Evolutionary conservation across 2,329 filamentous ascomycete species (phyloP), one percentile per base, ranked within the genome.

Genomic region (Rachicladosporium sp.): DNA sequence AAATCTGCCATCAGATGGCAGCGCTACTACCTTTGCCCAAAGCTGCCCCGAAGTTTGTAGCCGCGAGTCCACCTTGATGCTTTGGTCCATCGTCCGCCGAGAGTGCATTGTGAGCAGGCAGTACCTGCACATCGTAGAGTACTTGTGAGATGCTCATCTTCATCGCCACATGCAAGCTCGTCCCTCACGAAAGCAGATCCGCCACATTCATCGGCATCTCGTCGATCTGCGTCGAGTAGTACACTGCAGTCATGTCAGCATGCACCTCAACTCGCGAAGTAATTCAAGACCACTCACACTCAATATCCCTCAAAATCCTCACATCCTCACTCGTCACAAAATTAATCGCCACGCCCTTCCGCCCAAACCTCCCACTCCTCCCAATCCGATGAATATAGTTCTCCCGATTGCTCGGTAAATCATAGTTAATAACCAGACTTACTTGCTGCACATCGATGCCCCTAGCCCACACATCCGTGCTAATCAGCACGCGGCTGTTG

Each of bases 321-420:
- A 98, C 91, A 69, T 98, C 91, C 54, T 98, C 91, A 58, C 87
- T 86, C 47, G 89, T 96, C 66, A 98, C 91, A 66, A 98, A 98
- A 85, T 98, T 98, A 78, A 98, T 98, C 61, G 91, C 91, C 66
- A 98, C 91, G 82, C 91, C 91, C 82, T 98, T 98, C 69, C 91
- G 87, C 69, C 91, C 91, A 74, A 98, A 98, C 75, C 91, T 88
- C 72, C 91, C 91, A 73, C 88, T 88, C 80, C 91, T 89, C 78
- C 91, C 91, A 62, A 98, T 98, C 65, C 91, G 84, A 73, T 98
- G 91, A 62, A 98, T 98, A 79, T 98, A 98, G 79, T 96, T 98
- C 75, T 98, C 91, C 61, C 89, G 87, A 78, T 96, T 96, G 69
- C 87, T 85, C 54, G 91, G 91, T 42, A 98, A 75, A 66, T 98